Conservation (phyloP, 1,139 yeast species). For the Candida smagusa region DNA sequence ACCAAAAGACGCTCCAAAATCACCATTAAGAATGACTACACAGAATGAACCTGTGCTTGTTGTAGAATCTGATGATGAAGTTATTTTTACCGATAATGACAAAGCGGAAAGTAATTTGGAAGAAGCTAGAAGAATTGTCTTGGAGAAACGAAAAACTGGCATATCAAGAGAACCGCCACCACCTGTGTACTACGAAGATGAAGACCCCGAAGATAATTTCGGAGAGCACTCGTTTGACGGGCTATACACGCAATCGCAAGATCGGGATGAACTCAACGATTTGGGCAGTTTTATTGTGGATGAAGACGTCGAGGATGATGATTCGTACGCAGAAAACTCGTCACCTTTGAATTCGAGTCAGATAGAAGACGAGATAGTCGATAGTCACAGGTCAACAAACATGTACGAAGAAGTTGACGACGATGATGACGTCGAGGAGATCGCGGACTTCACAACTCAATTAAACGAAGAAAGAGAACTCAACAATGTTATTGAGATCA, state of each 20-base stretch:
- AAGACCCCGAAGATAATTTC: conserved; percentile 35
- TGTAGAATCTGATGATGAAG: background rate
- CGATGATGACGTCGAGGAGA: conserved; percentile 27
- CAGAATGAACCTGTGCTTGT: too few relatives aligned
- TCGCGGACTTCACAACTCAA: conserved; percentile 37
- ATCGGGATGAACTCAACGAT: conserved; percentile 23
- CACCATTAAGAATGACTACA: too few relatives aligned
- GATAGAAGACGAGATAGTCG: conserved; percentile 5
- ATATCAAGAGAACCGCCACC: background rate
- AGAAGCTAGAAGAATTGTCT: conserved; percentile 1
- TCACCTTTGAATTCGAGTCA: conserved; percentile 5
- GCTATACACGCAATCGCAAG: conserved; percentile 35
- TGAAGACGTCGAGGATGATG: conserved; percentile 16
- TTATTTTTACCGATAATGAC: conserved; percentile 10
- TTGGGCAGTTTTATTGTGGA: conserved; percentile 37
- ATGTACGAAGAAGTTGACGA: conserved; percentile 14
- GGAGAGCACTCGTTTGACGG: conserved; percentile 43
- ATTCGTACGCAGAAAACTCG: conserved; percentile 7
- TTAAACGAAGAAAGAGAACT: conserved; percentile 43
- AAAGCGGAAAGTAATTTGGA: conserved; percentile 1
- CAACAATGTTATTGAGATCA: conserved; percentile 27
- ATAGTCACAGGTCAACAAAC: conserved; percentile 1
- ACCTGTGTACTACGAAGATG: conserved; percentile 7
- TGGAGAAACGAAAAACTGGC: background rate
- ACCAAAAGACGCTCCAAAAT: background rate